Base-by-base conservation (phyloP, 2,329 filamentous ascomycete genomes). In the Ophiostoma populinum region DNA sequence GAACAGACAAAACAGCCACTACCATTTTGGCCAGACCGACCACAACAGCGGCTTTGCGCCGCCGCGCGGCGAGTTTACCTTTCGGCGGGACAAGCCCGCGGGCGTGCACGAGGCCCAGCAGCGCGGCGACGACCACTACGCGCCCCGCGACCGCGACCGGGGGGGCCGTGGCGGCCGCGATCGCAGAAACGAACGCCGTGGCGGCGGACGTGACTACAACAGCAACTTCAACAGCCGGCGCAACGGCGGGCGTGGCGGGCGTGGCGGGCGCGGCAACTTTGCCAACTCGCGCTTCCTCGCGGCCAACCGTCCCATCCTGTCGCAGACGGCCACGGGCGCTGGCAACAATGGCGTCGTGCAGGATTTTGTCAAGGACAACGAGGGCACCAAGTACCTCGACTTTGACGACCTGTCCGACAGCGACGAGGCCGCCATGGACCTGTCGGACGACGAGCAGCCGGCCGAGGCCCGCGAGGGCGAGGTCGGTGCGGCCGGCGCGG, bases 391-490 rank as follows among this genome's bases (percentile, higher is more conserved):
- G 29, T 77, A 67, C 45, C 59, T 62, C 34, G 50, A 65, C 24
- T 33, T 73, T 5, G 65, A 71, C 22, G 64, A 74, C 12, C 52
- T 76, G 18, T 74, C 70, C 0, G 70, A 76, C 43, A 72, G 70
- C 42, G 67, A 70, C 32, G 71, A 76, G 49, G 61, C 70, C 11
- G 70, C 63, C 3, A 76, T 76, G 70, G 70, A 75, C 29, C 67
- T 74, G 6, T 75, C 70, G 0, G 66, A 65, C 22, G 55, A 57
- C 26, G 58, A 55, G 12, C 22, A 22, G 7, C 24, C 12, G 6
- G 29, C 11, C 3, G 31, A 25, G 13, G 22, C 10, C 16, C 21
- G 12, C 12, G 22, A 28, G 6, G 24, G 15, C 13, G 19, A 13
- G 20, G 54, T 52, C 9, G 54, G 54, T 1, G 60, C 58, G 42